Percentiles rank a stretch among this genome's conserved stretches.
These are phyloP conservation scores for Populus alba DNA, from an alignment of 345 rosid genomes.

Conservation along the genomic window DNA sequence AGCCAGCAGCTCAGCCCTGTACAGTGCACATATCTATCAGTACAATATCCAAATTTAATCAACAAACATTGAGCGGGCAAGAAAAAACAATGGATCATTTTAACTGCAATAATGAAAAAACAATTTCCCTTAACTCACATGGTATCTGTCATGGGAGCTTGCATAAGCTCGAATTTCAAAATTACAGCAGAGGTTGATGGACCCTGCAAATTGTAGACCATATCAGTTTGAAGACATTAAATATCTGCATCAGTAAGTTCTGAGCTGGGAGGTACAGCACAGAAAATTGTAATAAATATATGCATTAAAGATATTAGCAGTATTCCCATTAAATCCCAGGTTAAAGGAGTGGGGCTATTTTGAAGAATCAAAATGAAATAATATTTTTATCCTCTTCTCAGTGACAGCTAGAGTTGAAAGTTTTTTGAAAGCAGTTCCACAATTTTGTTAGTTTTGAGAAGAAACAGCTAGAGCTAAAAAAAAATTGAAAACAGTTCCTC, in stretches of 20 bases:
- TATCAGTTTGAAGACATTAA: not conserved
- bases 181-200: slow-evolving; percentile 70
- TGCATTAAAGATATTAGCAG: not conserved
- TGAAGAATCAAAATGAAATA: not conserved
- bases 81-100: not conserved
- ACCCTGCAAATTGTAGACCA: slow-evolving; percentile 42
- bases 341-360: not conserved
- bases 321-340: not conserved
- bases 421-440: not conserved
- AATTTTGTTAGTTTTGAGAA: not conserved
- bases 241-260: not conserved
- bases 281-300: not conserved
- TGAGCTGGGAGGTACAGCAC: not conserved
- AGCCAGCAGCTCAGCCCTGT: slow-evolving; percentile 53
- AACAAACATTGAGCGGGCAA: not conserved
- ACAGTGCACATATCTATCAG: slow-evolving; percentile 8
- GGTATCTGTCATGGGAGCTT: slow-evolving; percentile 56
- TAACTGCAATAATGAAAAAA: slow-evolving; percentile 13
- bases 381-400: not conserved
- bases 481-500: not conserved
- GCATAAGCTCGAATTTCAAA: slow-evolving; percentile 89
- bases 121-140: slow-evolving; percentile 34
- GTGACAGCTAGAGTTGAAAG: not conserved
- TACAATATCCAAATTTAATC: not conserved
- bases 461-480: not conserved